Evolutionary conservation across 1,284 basidiomycete genomes (phyloP), one percentile per base, ranked within the genome.

Genomic region (Ceratobasidium sp.): DNA sequence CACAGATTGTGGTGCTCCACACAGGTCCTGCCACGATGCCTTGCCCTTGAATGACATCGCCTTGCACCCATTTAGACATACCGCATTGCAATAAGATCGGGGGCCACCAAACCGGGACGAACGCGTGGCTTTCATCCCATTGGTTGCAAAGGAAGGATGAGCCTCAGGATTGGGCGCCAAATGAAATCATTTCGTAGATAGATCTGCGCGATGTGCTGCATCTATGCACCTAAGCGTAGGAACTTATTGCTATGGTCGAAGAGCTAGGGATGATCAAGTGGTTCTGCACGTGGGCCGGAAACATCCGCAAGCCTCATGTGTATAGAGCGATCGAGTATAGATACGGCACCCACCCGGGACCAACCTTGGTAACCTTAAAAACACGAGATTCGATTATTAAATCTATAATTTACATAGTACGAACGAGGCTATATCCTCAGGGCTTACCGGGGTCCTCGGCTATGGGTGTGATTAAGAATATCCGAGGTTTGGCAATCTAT

Each of bases 371-470:
- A 9, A 46, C 18, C 59, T 46, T 28, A 23, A 48, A 55, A 32
- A 45, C 41, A 46, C 43, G 59, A 61, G 58, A 60, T 39, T 45
- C 41, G 23, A 46, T 61, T 28, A 43, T 45, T 55, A 55, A 48
- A 4, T 10, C 21, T 59, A 61, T 61, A 61, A 45, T 43, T 61
- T 61, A 43, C 52, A 61, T 61, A 10, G 3, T 1, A 16, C 26
- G 46, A 46, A 46, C 26, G 23, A 43, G 28, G 32, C 41, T 23
- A 10, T 41, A 50, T n/a, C 26, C 8, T 58, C 41, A 23, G 53
- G 65, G 65, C 65, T 69, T 23, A 58, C 65, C 65, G 65, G 65
- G 65, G 65, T 69, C 65, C 43, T 41, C 50, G 36, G 21, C 23
- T 39, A 36, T 48, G 65, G 32, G 32, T 45, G 30, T 36, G 28